Conservation (phyloP, 768 basidiomycete genomes). For the Ephemerocybe angulata region DNA sequence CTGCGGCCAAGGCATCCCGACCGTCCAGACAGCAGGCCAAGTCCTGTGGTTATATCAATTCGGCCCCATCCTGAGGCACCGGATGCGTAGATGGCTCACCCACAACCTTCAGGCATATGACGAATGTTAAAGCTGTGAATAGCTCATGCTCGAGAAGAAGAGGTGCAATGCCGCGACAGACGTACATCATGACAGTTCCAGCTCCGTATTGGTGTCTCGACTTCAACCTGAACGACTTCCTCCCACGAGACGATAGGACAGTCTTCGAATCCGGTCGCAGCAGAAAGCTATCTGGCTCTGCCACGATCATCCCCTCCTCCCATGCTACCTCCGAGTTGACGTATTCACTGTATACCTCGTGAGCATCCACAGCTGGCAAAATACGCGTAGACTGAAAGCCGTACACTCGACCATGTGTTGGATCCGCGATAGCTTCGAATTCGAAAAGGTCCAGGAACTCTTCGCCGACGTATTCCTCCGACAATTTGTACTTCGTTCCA, state of each 20-base stretch:
- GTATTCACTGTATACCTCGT: slow-evolving; percentile 29
- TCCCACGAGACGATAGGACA: slow-evolving; percentile 39
- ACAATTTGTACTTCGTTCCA: slow-evolving; percentile 12
- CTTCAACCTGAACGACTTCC: slow-evolving; percentile 50
- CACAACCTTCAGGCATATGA: slow-evolving; percentile 59
- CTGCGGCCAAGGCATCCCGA: slow-evolving; percentile 34
- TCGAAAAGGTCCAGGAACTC: slow-evolving; percentile 47
- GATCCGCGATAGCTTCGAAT: slow-evolving; percentile 49
- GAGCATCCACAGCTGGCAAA: not conserved
- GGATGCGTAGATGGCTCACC: slow-evolving; percentile 27
- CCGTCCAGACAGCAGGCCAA: slow-evolving; percentile 46
- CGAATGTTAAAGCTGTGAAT: slow-evolving; percentile 30
- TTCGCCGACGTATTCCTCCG: slow-evolving; percentile 39
- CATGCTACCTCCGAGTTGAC: slow-evolving; percentile 34
- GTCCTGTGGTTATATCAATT: slow-evolving; percentile 19
- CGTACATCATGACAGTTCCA: slow-evolving; percentile 46
- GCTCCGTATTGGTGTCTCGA: slow-evolving; percentile 47
- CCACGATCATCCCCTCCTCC: slow-evolving; percentile 43
- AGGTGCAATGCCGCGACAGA: slow-evolving; percentile 13
- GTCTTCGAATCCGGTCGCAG: slow-evolving; percentile 44
- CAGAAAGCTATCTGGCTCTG: slow-evolving; percentile 40
- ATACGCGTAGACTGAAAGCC: slow-evolving; percentile 14
- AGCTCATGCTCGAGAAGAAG: slow-evolving; percentile 17
- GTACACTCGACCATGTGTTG: slow-evolving; percentile 61
- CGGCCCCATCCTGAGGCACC: slow-evolving; percentile 4